Conservation (phyloP, 106 monocot species). For the Dactylorhiza incarnata region DNA sequence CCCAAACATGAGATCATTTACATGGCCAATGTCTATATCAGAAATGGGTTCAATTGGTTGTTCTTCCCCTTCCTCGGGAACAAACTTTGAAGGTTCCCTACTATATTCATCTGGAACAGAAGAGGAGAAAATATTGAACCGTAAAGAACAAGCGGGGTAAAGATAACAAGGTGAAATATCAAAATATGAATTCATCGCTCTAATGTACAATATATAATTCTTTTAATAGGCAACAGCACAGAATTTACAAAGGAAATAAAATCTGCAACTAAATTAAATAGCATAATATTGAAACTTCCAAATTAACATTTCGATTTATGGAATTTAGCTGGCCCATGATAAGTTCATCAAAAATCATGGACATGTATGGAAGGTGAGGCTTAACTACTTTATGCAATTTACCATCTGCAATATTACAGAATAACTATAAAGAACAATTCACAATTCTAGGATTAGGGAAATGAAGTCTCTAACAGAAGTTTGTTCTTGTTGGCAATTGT, state of each 20-base stretch:
- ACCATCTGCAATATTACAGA: too few relatives aligned
- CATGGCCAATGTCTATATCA: conserved; percentile 31
- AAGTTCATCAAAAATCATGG: too few relatives aligned
- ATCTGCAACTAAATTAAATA: background rate
- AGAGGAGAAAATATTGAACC: background rate
- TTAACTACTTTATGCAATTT: too few relatives aligned
- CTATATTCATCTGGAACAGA: conserved; percentile 48
- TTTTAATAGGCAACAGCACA: background rate
- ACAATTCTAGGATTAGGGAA: too few relatives aligned
- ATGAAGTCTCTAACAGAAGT: background rate
- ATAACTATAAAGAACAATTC: too few relatives aligned
- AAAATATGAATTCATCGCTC: background rate
- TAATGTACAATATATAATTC: background rate
- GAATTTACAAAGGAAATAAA: background rate
- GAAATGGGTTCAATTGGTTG: conserved; percentile 53
- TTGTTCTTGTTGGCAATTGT: background rate
- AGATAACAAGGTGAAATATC: background rate
- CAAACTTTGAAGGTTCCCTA: conserved; percentile 21
- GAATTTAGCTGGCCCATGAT: too few relatives aligned
- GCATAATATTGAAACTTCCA: too few relatives aligned
- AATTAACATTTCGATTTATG: too few relatives aligned
- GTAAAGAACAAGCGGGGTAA: background rate
- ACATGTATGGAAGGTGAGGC: too few relatives aligned
- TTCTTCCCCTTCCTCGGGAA: conserved; percentile 16
- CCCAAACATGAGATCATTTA: conserved; percentile 50